Conservation (phyloP, 73 alveolate genomes). For the Symbiodinium pilosum region DNA sequence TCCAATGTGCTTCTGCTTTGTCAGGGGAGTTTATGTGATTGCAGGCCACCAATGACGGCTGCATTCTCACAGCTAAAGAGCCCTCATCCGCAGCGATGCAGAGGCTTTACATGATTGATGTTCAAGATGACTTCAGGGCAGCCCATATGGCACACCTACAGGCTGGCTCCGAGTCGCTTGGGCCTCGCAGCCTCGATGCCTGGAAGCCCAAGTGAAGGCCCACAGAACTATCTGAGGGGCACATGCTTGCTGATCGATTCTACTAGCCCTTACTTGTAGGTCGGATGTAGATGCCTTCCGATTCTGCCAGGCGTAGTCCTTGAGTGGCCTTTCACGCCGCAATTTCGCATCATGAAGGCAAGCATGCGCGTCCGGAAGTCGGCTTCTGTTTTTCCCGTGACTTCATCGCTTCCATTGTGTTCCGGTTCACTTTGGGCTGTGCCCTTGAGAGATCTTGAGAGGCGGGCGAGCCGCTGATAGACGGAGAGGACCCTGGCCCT, state of each 20-base stretch:
- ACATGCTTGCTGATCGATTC: no score
- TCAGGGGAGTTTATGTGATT: background rate
- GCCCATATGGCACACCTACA: no score
- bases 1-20: background rate
- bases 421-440: background rate
- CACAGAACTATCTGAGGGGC: background rate
- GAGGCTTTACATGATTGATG: no score
- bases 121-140: no score
- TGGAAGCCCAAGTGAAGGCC: background rate
- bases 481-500: slow-evolving; percentile 6
- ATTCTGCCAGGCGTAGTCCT: slow-evolving; percentile 22
- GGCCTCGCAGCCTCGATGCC: background rate
- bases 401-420: background rate
- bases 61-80: slow-evolving; percentile 29
- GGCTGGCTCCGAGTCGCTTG: background rate
- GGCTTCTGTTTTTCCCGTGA: background rate
- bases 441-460: background rate
- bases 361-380: background rate
- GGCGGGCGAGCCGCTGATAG: background rate
- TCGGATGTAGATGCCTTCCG: background rate
- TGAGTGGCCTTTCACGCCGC: slow-evolving; percentile 66
- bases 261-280: background rate
- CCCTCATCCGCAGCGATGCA: slow-evolving; percentile 19
- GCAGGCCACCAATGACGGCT: slow-evolving; percentile 42
- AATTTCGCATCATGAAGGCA: slow-evolving; percentile 43